phyloP scores from a whole-genome alignment of 2,329 filamentous ascomycete species.

The Westerdykella sp. region DNA sequence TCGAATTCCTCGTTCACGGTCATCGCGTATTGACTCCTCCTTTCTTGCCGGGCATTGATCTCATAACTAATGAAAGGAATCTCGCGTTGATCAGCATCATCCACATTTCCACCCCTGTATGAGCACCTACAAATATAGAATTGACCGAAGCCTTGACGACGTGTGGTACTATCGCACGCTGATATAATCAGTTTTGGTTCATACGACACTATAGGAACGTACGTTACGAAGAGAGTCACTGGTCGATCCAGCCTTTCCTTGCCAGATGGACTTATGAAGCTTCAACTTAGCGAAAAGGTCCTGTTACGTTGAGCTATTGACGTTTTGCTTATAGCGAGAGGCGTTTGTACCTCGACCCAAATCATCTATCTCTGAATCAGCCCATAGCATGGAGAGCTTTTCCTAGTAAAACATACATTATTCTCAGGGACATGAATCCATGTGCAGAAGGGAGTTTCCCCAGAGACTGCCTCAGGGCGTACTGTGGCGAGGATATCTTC shows the following conservation, averaged over 20 bases:
- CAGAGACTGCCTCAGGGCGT: slow-evolving; percentile 2
- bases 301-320: no score
- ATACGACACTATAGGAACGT: no score
- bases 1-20: background rate
- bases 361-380: background rate
- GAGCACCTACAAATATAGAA: no score
- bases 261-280: slow-evolving; percentile 4
- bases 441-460: slow-evolving; percentile 1
- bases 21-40: background rate
- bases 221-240: background rate
- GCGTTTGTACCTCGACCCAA: background rate
- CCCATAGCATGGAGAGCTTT: no score
- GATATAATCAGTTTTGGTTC: no score
- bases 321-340: no score
- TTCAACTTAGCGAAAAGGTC: slow-evolving; percentile 6
- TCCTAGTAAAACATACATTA: slow-evolving; percentile 1
- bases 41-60: slow-evolving; percentile 2
- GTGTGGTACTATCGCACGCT: no score
- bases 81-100: no score
- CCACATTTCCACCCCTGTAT: no score
- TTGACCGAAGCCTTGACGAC: no score
- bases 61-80: slow-evolving; percentile 4
- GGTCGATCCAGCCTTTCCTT: slow-evolving; percentile 1
- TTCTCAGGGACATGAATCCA: slow-evolving; percentile 9
- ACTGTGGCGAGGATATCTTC: slow-evolving; percentile 3